Base-by-base conservation (phyloP, 805 yeast genomes). In the Metschnikowia amazonensis region DNA sequence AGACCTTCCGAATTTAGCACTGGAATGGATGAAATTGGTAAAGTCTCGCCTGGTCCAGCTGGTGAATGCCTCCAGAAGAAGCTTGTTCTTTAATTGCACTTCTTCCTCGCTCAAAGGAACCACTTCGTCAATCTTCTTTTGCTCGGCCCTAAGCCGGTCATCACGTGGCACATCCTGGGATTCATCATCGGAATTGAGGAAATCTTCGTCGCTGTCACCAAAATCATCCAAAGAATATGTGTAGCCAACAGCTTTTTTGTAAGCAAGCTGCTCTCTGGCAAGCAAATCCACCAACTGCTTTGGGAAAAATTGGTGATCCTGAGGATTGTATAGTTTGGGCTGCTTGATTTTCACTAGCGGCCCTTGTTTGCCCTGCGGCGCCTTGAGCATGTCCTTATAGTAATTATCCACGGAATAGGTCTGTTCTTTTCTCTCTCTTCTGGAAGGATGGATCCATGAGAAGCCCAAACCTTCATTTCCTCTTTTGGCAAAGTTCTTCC, bases 1-100 rank as follows among this genome's bases (percentile, higher is more conserved):
- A 8, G 72, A 67, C 36, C 87, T 71, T 0, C 95, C 94, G 60
- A 69, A 78, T 50, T 76, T 81, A 1, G 86, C 87, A 58, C 82
- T 75, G 8, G 82, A 81, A 56, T 82, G 89, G 34, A 86, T 72
- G 55, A 81, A 85, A 44, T 80, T 78, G 34, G 87, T 76, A 55
- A 86, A 84, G 57, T 86, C 95, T 48, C 94, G 73, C 60, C 84
- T 77, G 2, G 84, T 74, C 94, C 94, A 86, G 41, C 71, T 71
- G 14, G 74, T 75, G 60, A 84, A 86, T 3, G 87, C 82, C 49
- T 77, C 69, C 2, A 64, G 68, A n/a, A 84, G 60, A 17, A 77
- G 68, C 44, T 72, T 55, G 38, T 78, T 77, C 55, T 84, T 86
- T 44, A 70, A 58, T 28, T 63, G 65, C 27, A 70, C 67, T 55